Conservation (phyloP, 441 rosid species). For the Corymbia citriodora region DNA sequence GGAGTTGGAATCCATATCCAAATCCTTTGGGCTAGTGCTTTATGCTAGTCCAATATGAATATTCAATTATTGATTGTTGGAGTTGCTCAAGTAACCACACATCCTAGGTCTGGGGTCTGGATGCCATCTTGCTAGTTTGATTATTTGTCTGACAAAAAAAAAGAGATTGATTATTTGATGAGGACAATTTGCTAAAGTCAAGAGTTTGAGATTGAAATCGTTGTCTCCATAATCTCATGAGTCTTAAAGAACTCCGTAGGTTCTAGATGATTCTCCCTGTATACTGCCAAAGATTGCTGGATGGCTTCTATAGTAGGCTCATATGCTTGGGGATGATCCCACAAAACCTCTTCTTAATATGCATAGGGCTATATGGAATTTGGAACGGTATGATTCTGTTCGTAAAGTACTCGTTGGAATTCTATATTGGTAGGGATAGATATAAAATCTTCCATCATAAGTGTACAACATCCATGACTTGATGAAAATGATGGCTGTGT, state of each 20-base stretch:
- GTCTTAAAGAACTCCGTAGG: neutral
- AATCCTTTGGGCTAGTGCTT: neutral
- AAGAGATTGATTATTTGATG: neutral
- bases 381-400: neutral
- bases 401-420: neutral
- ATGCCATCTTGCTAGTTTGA: neutral
- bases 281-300: neutral
- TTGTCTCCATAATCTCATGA: neutral
- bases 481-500: no score
- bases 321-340: neutral
- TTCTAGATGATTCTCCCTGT: neutral
- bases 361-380: neutral
- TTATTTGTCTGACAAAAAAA: neutral
- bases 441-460: neutral
- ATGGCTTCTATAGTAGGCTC: neutral
- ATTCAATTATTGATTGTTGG: neutral
- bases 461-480: neutral
- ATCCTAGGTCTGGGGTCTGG: fast-evolving
- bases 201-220: neutral
- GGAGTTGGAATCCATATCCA: neutral
- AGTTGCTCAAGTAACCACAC: fast-evolving
- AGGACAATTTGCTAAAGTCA: neutral
- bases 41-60: neutral
- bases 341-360: neutral
- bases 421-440: fast-evolving